A percentile compares a stretch with the other conserved stretches of the same genome.
Evolutionary conservation across 106 monocot genomes (phyloP).

Genomic region (Posidonia australis): DNA sequence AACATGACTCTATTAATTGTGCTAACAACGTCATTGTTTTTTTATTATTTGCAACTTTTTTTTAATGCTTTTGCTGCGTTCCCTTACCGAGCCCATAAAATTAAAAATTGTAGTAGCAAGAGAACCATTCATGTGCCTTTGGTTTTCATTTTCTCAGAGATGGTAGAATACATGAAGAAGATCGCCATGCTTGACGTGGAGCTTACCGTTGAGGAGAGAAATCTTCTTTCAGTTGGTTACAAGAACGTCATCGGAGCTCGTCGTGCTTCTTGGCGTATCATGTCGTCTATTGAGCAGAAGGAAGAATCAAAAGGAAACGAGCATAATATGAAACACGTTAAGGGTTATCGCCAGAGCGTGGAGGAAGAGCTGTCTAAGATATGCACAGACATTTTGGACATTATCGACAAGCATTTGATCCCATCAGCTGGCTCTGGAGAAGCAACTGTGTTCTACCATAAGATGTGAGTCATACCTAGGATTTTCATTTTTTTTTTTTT

Average conservation of each 20-base stretch:
- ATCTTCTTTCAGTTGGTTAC: conserved; percentile 21
- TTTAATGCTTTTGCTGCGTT: too few relatives aligned
- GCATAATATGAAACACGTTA: neutral
- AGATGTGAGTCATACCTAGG: conserved; percentile 11
- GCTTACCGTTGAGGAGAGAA: conserved; percentile 26
- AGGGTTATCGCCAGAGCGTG: conserved; percentile 8
- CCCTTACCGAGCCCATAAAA: too few relatives aligned
- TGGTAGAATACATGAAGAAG: conserved; percentile 21
- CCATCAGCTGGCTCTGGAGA: conserved; percentile 12
- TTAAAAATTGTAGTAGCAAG: too few relatives aligned
- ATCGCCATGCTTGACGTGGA: conserved; percentile 18
- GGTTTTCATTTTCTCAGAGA: too few relatives aligned
- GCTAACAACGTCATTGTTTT: too few relatives aligned
- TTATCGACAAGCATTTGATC: conserved; percentile 21
- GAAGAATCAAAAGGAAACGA: conserved; percentile 20
- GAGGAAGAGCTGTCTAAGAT: conserved; percentile 13
- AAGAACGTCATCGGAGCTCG: conserved; percentile 19
- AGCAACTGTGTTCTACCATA: conserved; percentile 22
- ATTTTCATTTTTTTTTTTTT: neutral
- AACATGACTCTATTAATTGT: too few relatives aligned
- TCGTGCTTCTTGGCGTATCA: conserved; percentile 23
- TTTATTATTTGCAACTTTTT: too few relatives aligned
- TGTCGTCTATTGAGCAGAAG: conserved; percentile 28
- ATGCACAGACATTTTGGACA: conserved; percentile 14
- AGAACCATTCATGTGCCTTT: too few relatives aligned